These are phyloP conservation scores for Boletus reticuloceps DNA, from an alignment of 768 basidiomycete genomes.

Conservation along the genomic window DNA sequence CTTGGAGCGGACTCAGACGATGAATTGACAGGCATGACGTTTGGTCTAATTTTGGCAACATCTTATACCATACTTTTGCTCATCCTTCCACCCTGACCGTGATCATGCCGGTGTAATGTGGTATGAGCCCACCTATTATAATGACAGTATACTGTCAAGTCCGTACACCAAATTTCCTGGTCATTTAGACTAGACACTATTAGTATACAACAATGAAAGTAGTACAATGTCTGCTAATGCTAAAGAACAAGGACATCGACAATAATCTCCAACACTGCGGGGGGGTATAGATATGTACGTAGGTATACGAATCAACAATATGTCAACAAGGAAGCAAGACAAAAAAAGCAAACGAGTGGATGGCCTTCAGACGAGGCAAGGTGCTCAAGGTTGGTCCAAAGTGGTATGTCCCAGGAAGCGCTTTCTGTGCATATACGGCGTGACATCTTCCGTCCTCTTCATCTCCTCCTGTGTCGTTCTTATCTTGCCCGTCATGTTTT, in stretches of 20 bases:
- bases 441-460: not conserved
- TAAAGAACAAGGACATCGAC: not conserved
- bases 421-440: not conserved
- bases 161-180: no score
- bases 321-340: not conserved
- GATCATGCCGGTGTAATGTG: no score
- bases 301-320: slow-evolving; percentile 2
- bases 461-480: not conserved
- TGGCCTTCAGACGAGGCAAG: not conserved
- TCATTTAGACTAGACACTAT: no score
- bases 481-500: not conserved
- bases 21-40: slow-evolving; percentile 6
- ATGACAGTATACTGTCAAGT: no score
- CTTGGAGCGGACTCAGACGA: slow-evolving; percentile 18
- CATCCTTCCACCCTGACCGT: no score
- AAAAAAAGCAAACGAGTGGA: not conserved
- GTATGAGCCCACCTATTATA: no score
- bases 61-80: not conserved
- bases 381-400: not conserved
- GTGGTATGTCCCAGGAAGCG: not conserved
- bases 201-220: not conserved
- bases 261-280: not conserved
- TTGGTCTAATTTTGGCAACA: not conserved
- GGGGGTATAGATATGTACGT: not conserved
- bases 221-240: not conserved